Percentiles rank a stretch among this genome's conserved stretches.
These are phyloP conservation scores for Poterioochromonas sp. DNA, from an alignment of 352 stramenopile genomes.

Conservation along the genomic window DNA sequence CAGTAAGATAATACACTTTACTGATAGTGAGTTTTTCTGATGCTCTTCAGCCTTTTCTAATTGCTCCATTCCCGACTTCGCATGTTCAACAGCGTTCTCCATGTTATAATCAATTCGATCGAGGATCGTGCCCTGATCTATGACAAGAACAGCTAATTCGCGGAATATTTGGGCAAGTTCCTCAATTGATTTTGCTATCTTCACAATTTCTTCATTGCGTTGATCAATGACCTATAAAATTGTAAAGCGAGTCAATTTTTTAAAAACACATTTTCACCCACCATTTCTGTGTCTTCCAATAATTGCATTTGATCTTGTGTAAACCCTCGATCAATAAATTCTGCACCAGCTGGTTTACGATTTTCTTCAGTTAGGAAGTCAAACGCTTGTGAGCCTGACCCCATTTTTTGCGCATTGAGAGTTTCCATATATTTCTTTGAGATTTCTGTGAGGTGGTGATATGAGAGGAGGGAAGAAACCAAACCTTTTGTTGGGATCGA, in stretches of 20 bases:
- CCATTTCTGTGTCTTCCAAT: conserved; percentile 86
- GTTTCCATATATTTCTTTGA: conserved; percentile 75
- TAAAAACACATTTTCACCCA: conserved; percentile 74
- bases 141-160: conserved; percentile 97
- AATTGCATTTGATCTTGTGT: conserved; percentile 85
- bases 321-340: conserved; percentile 58
- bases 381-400: conserved; percentile 41
- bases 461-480: background rate
- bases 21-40: conserved; percentile 91
- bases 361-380: conserved; percentile 44
- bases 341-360: background rate
- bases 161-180: conserved; percentile 99
- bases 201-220: conserved; percentile 84
- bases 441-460: background rate
- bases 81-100: conserved; percentile 98
- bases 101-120: conserved; percentile 99
- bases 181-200: conserved; percentile 97
- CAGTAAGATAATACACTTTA: conserved; percentile 84
- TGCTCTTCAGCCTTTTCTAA: conserved; percentile 96
- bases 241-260: conserved; percentile 1
- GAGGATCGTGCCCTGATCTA: conserved; percentile 99
- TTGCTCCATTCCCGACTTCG: conserved; percentile 93
- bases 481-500: conserved; percentile 86
- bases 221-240: conserved; percentile 48
- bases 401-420: conserved; percentile 92